Evolutionary conservation across 768 basidiomycete genomes (phyloP), one percentile per base, ranked within the genome.

Genomic region (Hygrophoropsis aurantiaca): DNA sequence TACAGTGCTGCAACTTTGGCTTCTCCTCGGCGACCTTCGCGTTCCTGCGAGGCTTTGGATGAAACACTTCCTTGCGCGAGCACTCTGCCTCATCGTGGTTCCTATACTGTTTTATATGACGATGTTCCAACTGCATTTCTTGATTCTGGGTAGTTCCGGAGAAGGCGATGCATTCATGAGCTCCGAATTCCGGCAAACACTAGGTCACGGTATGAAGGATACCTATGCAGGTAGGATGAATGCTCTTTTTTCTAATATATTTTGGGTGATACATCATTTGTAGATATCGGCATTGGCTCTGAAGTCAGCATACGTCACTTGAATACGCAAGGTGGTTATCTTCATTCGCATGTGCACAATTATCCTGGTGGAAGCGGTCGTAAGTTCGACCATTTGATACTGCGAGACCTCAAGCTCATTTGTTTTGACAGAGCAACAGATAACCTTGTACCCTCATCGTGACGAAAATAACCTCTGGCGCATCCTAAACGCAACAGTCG

Each of bases 101-200:
- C 95, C 97, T 3, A 61, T 86, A 25, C 33, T 86, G 30, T 94
- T 99, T 65, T 99, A 99, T 72, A 94, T 98, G 90, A 64, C 73
- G 61, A 97, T 97, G 90, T 99, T 99, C 74, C 79, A 87, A 67
- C 84, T 99, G 43, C 97, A 99, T 65, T 97, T 98, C 70, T 59
- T 85, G 60, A 79, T 99, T 55, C 74, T 99, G 23, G 80, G 83
- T 59, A 88, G 87, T 66, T 88, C 90, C 2, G 97, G 97, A 25
- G 95, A 98, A 43, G 97, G 97, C 0, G 97, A 98, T 63, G 94
- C 94, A 1, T 99, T 99, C 69, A 99, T 99, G 97, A 95, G 90
- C 70, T 90, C 93, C 2, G 94, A 94, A 63, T 99, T 99, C 72
- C 94, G 97, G 69, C 95, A 98, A 61, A 97, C 94, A 0, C 74